Base-by-base conservation (phyloP, 2,329 filamentous ascomycete genomes). In the Knufia fluminis region DNA sequence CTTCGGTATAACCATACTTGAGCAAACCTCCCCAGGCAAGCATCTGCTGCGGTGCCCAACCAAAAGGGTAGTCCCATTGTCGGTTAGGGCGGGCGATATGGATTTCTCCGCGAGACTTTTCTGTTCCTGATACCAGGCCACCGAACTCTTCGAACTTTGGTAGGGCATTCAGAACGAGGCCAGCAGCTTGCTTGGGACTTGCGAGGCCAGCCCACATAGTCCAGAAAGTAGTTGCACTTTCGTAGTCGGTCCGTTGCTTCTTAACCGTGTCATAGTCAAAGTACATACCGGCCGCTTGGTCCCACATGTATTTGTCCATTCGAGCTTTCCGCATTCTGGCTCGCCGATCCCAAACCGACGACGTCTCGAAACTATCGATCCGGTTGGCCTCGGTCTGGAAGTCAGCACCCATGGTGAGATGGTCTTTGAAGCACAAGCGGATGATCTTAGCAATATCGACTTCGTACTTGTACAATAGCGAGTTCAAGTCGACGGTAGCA, bases 31-130 rank as follows among this genome's bases (percentile, higher is more conserved):
- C 90, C 92, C 92, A 98, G 1, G 92, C 91, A 36, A 98, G 79
- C 71, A 98, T 97, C 72, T 98, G 92, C 73, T 98, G 92, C 26
- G 92, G 92, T 49, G 92, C 92, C 92, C 92, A 98, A 52, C 92
- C 92, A 64, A 92, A 97, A 0, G 92, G 92, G 65, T 89, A 97
- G 66, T 98, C 92, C 92, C 92, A 98, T 66, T 98, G 92, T 59
- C 92, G 82, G 66, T 96, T 97, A 6, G 92, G 92, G 42, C 91
- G 79, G 59, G 90, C 80, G 33, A 96, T 68, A 10, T 85, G 82
- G 53, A 95, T 73, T 26, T 75, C 72, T 35, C 92, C 92, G 39
- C 92, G 85, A 48, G 88, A 95, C 66, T 89, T 80, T 64, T 95
- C 82, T 0, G 91, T 95, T 48, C 91, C 91, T 1, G 90, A 91